Conservation (phyloP, 2,329 filamentous ascomycete genomes). For the Cryphonectria japonica region DNA sequence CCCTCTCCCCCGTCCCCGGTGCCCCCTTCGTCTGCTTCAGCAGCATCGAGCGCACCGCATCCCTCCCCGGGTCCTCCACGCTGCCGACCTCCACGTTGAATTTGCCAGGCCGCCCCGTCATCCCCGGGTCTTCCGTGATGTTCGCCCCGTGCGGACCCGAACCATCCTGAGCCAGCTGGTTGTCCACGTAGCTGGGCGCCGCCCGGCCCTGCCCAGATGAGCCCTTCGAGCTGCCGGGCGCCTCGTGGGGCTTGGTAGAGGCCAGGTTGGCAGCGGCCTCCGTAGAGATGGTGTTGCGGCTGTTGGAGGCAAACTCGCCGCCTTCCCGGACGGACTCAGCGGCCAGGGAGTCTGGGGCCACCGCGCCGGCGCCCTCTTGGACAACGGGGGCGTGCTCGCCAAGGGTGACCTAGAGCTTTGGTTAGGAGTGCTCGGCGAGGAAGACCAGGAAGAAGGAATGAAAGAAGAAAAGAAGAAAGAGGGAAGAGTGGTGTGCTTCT, state of each 20-base stretch:
- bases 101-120: slow-evolving; percentile 32
- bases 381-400: slow-evolving; percentile 51
- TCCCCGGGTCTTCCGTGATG: slow-evolving; percentile 35
- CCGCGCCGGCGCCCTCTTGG: slow-evolving; percentile 65
- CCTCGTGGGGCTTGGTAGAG: slow-evolving; percentile 9
- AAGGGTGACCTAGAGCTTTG: slow-evolving; percentile 47
- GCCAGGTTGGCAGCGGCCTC: not conserved
- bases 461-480: too few species aligned
- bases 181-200: slow-evolving; percentile 34
- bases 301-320: slow-evolving; percentile 67
- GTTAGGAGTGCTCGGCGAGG: not conserved
- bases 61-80: slow-evolving; percentile 32
- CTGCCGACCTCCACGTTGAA: slow-evolving; percentile 35
- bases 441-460: not conserved
- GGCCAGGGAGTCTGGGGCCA: slow-evolving; percentile 73
- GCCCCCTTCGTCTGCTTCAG: slow-evolving; percentile 20
- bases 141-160: slow-evolving; percentile 36
- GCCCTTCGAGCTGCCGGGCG: slow-evolving; percentile 11
- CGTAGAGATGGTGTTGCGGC: slow-evolving; percentile 43
- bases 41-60: slow-evolving; percentile 24
- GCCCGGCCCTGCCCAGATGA: slow-evolving; percentile 25
- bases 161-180: slow-evolving; percentile 21
- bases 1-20: slow-evolving; percentile 21
- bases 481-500: not conserved
- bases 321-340: slow-evolving; percentile 67